Conservation (phyloP, 352 stramenopile species). For the Hyphochytrium catenoides region DNA sequence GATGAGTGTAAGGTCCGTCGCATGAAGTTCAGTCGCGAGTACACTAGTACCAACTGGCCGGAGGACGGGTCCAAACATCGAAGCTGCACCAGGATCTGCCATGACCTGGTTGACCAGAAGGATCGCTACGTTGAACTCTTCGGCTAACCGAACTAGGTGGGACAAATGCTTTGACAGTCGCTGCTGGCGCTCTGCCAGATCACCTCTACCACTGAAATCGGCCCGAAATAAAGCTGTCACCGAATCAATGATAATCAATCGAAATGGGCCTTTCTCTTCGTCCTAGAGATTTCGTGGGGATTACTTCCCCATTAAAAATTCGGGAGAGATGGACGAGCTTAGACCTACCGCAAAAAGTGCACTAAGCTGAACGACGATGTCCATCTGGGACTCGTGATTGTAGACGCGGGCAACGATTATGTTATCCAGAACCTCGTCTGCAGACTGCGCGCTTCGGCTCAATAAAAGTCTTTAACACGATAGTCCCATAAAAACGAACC, state of each 20-base stretch:
- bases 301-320: conserved; percentile 7
- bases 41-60: conserved; percentile 47
- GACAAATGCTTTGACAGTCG: conserved; percentile 65
- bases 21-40: conserved; percentile 46
- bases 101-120: conserved; percentile 75
- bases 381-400: conserved; percentile 62
- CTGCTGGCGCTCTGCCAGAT: conserved; percentile 66
- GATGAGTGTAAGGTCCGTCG: conserved; percentile 28
- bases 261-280: conserved; percentile 36
- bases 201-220: conserved; percentile 51
- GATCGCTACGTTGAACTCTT: conserved; percentile 83
- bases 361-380: conserved; percentile 44
- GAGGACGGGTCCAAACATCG: conserved; percentile 51
- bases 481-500: conserved; percentile 9
- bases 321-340: conserved; percentile 8
- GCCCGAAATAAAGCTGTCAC: conserved; percentile 69
- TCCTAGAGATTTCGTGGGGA: conserved; percentile 13
- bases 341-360: conserved; percentile 31
- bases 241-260: conserved; percentile 65
- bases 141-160: conserved; percentile 20
- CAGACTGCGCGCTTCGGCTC: conserved; percentile 20
- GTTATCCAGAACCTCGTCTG: conserved; percentile 73
- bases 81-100: conserved; percentile 47
- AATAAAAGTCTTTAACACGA: neutral
- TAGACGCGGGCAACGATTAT: conserved; percentile 72